phyloP scores from a whole-genome alignment of 441 rosid genomes.

The Rhodomyrtus psidioides region DNA sequence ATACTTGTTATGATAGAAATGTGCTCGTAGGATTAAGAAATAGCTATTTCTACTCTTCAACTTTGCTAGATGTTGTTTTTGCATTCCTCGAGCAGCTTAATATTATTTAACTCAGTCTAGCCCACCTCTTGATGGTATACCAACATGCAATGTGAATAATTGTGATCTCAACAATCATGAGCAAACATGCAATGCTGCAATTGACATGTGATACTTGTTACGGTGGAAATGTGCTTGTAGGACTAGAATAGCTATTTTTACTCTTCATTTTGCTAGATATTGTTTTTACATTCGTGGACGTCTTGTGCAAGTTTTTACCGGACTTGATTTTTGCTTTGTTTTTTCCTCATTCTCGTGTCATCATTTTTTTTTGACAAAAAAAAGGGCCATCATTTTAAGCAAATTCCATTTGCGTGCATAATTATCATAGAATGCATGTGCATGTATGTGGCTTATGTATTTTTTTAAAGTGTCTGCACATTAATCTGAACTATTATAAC shows the following conservation, averaged over 20 bases:
- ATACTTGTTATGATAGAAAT: neutral
- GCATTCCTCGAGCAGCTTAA: neutral
- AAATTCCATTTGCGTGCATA: neutral
- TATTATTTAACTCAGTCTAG: neutral
- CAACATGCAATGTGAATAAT: neutral
- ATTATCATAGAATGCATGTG: neutral
- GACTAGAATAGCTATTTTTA: too few relatives aligned
- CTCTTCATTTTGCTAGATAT: too few relatives aligned
- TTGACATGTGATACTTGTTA: too few relatives aligned
- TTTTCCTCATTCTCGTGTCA: neutral
- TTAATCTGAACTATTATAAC: neutral
- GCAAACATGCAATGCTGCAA: too few relatives aligned
- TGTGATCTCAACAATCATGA: neutral
- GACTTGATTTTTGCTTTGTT: neutral
- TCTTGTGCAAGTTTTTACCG: neutral
- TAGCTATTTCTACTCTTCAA: neutral
- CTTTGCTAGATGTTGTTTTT: neutral
- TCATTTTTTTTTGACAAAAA: neutral
- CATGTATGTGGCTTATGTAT: neutral
- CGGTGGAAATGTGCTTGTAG: too few relatives aligned
- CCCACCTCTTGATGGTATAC: neutral
- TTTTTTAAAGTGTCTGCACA: neutral
- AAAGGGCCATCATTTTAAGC: neutral
- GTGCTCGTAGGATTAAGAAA: neutral
- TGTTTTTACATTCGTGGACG: neutral